Evolutionary conservation across 2,329 filamentous ascomycete species (phyloP).

Genomic region (Epichloe glyceriae): DNA sequence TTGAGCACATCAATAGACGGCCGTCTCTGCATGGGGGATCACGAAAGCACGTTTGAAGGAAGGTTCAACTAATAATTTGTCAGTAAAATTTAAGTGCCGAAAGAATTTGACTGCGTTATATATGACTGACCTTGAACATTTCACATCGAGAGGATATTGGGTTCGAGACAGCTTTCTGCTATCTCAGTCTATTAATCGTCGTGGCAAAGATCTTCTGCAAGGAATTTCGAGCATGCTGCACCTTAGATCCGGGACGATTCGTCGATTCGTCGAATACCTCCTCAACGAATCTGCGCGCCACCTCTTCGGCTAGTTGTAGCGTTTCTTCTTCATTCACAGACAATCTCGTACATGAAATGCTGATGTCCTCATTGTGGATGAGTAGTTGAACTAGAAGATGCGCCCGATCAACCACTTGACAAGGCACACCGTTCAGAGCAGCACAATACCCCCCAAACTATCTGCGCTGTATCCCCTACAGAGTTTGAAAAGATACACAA

Average conservation of each 20-base stretch:
- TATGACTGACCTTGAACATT: background rate
- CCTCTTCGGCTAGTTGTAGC: conserved; percentile 52
- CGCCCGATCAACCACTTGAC: conserved; percentile 59
- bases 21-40: no score
- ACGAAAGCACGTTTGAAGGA: no score
- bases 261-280: conserved; percentile 8
- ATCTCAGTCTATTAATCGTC: background rate
- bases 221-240: conserved; percentile 8
- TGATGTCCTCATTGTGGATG: conserved; percentile 62
- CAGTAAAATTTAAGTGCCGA: background rate
- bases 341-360: conserved; percentile 56
- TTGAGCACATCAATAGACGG: no score
- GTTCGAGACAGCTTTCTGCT: background rate
- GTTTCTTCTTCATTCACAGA: conserved; percentile 49
- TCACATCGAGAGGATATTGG: background rate
- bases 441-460: conserved; percentile 85
- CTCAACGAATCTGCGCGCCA: conserved; percentile 45
- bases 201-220: background rate
- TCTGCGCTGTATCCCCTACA: conserved; percentile 54
- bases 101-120: background rate
- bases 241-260: conserved; percentile 1
- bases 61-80: background rate
- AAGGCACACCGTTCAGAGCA: conserved; percentile 69
- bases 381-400: conserved; percentile 58
- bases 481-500: conserved; percentile 66